phyloP scores from a whole-genome alignment of 2,329 filamentous ascomycete species.

The Cercospora berteroae region DNA sequence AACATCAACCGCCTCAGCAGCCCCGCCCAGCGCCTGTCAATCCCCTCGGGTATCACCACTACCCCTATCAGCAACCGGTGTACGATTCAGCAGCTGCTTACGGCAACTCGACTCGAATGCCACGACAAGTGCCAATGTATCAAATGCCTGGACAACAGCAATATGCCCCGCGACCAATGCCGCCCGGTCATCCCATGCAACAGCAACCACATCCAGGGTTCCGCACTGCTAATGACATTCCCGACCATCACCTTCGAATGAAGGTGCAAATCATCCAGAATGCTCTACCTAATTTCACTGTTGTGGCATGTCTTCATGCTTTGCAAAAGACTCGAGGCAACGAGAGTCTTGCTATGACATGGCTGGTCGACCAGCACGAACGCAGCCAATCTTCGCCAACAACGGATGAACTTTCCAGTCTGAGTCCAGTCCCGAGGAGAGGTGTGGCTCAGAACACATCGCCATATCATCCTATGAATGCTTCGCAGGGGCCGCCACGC shows the following conservation, averaged over 20 bases:
- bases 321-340: slow-evolving; percentile 53
- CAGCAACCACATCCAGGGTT: not conserved
- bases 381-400: not conserved
- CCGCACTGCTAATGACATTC: slow-evolving; percentile 47
- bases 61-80: slow-evolving; percentile 4
- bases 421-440: slow-evolving; percentile 28
- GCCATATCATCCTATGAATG: slow-evolving; percentile 13
- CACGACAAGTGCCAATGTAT: slow-evolving; percentile 18
- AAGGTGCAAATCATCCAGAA: slow-evolving; percentile 55
- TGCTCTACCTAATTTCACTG: slow-evolving; percentile 46
- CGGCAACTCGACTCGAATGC: slow-evolving; percentile 30
- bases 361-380: slow-evolving; percentile 43
- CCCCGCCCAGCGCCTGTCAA: not conserved
- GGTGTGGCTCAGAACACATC: slow-evolving; percentile 30
- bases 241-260: slow-evolving; percentile 48
- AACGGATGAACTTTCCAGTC: slow-evolving; percentile 28
- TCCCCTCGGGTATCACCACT: slow-evolving; percentile 5
- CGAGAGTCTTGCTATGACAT: slow-evolving; percentile 54
- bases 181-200: not conserved
- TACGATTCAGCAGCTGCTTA: slow-evolving; percentile 48
- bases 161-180: not conserved
- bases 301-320: slow-evolving; percentile 51
- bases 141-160: slow-evolving; percentile 13
- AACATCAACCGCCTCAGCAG: not conserved
- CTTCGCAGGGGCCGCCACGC: slow-evolving; percentile 33